Evolutionary conservation across 306 rosid species (phyloP), one percentile per base, ranked within the genome.

Genomic region (Vigna angularis): DNA sequence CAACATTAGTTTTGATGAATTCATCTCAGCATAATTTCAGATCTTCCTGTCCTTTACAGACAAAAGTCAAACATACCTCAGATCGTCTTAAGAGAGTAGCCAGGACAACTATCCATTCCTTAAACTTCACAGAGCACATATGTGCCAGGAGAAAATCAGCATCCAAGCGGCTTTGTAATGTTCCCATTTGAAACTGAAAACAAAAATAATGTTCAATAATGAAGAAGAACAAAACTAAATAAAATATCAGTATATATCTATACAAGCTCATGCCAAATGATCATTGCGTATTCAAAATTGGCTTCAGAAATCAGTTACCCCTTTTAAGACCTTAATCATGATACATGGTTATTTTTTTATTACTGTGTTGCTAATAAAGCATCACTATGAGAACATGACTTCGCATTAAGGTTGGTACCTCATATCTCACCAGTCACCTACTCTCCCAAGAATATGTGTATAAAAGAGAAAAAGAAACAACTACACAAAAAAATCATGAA

Each of bases 51-150:
- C 47, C 40, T 15, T 65, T 17, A 56, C 57, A 63, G 49, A 57
- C 78, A 42, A 57, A 76, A 85, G 47, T 53, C 55, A 75, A 59
- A 55, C 80, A 51, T 88, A 93, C 98, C 95, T 95, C 98, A 9
- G 97, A 87, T 28, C 94, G 93, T 72, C 99, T 89, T 74, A 95
- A 83, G 44, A 95, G 96, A 40, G 99, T 95, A 24, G 98, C 99
- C 67, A 93, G 85, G 76, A 93, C 99, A 74, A 93, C 99, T 83
- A 95, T 95, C 99, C 99, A 95, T 85, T 95, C 98, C 86, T 93
- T 93, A 76, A 95, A 95, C 86, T 93, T 95, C 79, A 95, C 98
- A 14, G 96, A 93, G 86, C 99, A 93, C 99, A 95, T 91, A 66
- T 91, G 91, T 64, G 97, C 94, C 85, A 95, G 84, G 76, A 91